A percentile compares a stretch with the other conserved stretches of the same genome.
These are phyloP conservation scores for Cadophora sp. DNA, from an alignment of 2,329 filamentous ascomycete genomes.

Conservation along the genomic window DNA sequence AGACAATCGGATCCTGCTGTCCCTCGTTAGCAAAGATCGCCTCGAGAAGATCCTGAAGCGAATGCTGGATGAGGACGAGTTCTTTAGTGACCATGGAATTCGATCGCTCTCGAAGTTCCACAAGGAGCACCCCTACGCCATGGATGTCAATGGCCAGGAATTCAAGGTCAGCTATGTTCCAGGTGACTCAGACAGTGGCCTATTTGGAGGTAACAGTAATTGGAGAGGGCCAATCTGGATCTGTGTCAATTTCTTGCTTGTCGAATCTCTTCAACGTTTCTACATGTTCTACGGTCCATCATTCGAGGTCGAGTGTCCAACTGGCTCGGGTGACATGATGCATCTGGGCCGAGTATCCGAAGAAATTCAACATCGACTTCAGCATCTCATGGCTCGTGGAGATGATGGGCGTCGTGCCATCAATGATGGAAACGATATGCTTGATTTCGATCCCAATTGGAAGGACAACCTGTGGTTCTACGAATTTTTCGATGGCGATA, in stretches of 20 bases:
- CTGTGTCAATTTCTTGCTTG: slow-evolving; percentile 92
- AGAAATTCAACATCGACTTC: slow-evolving; percentile 91
- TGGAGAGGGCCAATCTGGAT: slow-evolving; percentile 97
- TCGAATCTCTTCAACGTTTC: slow-evolving; percentile 94
- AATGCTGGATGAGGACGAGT: slow-evolving; percentile 95
- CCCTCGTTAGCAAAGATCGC: slow-evolving; percentile 92
- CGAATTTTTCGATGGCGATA: slow-evolving; percentile 96
- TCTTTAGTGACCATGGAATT: slow-evolving; percentile 88
- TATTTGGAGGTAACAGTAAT: slow-evolving; percentile 98
- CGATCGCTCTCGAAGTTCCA: slow-evolving; percentile 92
- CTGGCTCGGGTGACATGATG: slow-evolving; percentile 92
- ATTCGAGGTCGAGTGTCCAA: slow-evolving; percentile 91
- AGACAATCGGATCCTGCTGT: slow-evolving; percentile 84
- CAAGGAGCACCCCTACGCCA: slow-evolving; percentile 87
- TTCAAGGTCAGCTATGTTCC: slow-evolving; percentile 91
- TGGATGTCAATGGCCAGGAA: slow-evolving; percentile 92
- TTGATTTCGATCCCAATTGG: slow-evolving; percentile 94
- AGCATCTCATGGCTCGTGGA: slow-evolving; percentile 86
- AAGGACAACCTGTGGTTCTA: slow-evolving; percentile 95
- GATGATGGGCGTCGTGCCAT: slow-evolving; percentile 88
- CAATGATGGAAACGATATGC: slow-evolving; percentile 81
- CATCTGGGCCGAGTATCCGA: slow-evolving; percentile 94
- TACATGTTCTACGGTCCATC: slow-evolving; percentile 94
- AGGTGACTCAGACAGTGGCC: slow-evolving; percentile 93
- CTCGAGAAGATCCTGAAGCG: slow-evolving; percentile 85